Conservation (phyloP, 2,329 filamentous ascomycete genomes). For the Paecilomyces fulvus region DNA sequence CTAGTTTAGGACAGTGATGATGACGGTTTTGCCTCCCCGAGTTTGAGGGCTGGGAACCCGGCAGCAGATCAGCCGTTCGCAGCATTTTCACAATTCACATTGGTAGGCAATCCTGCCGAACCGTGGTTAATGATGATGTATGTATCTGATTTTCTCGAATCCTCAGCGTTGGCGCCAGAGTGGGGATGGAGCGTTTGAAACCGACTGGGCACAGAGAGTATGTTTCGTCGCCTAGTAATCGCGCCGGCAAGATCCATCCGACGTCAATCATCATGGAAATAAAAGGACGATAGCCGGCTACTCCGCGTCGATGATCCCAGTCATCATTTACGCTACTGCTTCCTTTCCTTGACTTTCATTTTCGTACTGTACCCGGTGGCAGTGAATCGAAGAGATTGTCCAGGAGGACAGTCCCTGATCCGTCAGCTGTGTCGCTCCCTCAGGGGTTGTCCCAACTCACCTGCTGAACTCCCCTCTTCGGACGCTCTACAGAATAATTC, state of each 20-base stretch:
- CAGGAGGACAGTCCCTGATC: background rate
- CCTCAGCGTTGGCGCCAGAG: background rate
- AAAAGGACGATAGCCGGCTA: background rate
- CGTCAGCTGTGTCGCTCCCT: background rate
- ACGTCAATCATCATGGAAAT: background rate
- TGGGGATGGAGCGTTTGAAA: background rate
- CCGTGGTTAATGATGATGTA: background rate
- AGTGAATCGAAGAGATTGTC: background rate
- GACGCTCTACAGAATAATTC: background rate
- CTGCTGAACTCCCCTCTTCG: background rate
- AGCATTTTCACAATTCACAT: background rate
- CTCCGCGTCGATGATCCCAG: background rate
- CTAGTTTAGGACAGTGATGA: background rate
- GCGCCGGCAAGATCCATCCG: background rate
- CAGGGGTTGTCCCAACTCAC: background rate
- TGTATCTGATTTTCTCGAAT: background rate
- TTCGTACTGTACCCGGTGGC: background rate
- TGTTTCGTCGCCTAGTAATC: background rate
- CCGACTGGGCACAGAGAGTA: background rate
- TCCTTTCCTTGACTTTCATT: background rate
- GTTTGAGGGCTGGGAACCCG: background rate
- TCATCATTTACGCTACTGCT: background rate
- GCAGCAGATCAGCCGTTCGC: background rate
- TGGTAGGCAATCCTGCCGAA: background rate
- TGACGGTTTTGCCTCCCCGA: slow-evolving; percentile 6